A percentile compares a stretch with the other conserved stretches of the same genome.
These are phyloP conservation scores for Acer yangbiense DNA, from an alignment of 345 rosid genomes.

Conservation along the genomic window DNA sequence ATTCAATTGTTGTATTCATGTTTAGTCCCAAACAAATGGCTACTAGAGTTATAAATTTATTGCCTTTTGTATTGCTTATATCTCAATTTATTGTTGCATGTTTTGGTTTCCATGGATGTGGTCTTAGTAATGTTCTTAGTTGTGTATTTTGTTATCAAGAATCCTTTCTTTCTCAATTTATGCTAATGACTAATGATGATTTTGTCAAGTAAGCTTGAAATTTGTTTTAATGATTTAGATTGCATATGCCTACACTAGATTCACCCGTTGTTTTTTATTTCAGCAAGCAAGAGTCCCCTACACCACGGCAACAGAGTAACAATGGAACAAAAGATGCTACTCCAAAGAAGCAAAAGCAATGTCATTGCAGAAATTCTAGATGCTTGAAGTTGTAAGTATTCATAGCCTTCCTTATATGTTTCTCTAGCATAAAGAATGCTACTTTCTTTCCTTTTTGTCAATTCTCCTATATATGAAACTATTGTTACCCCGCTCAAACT, in stretches of 20 bases:
- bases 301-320: conserved; percentile 28
- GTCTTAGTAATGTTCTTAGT: neutral
- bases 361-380: conserved; percentile 72
- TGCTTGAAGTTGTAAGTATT: conserved; percentile 81
- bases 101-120: neutral
- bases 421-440: neutral
- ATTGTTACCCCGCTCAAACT: conserved; percentile 1
- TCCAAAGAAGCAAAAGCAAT: conserved; percentile 67
- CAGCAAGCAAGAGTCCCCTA: conserved; percentile 56
- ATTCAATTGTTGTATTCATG: neutral
- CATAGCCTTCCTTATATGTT: neutral
- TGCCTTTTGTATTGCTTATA: neutral
- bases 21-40: neutral
- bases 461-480: neutral
- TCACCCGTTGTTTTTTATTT: conserved; percentile 8
- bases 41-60: neutral
- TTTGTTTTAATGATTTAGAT: neutral
- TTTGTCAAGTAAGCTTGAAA: conserved; percentile 1
- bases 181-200: neutral
- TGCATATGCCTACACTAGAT: neutral
- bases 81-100: neutral
- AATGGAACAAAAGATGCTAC: conserved; percentile 54
- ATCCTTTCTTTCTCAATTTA: neutral
- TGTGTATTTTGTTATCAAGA: neutral
- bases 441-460: neutral